Conservation (phyloP, 1,139 yeast species). For the Zhuliangozyma blackwelliae region DNA sequence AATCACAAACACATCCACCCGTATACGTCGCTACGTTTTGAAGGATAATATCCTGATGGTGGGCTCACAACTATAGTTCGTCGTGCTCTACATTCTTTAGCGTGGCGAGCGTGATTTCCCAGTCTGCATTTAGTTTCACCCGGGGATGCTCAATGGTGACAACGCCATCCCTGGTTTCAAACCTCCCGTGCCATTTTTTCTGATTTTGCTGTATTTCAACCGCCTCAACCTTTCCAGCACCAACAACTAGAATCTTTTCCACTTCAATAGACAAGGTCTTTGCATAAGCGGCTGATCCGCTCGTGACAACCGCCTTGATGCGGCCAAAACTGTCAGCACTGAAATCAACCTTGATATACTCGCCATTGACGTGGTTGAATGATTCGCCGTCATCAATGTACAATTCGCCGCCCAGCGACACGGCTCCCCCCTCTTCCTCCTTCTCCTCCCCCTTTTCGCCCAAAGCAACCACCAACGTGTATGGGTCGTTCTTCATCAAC, state of each 20-base stretch:
- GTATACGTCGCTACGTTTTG: conserved; percentile 17
- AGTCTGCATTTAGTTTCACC: conserved; percentile 37
- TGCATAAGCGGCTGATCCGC: conserved; percentile 1
- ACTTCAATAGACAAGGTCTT: conserved; percentile 30
- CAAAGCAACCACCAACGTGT: conserved; percentile 66
- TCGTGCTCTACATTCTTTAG: conserved; percentile 17
- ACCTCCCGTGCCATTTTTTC: too few species aligned
- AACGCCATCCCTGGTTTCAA: too few species aligned
- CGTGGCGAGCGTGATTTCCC: conserved; percentile 31
- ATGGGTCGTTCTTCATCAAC: conserved; percentile 79
- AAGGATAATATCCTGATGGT: conserved; percentile 5
- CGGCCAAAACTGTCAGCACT: conserved; percentile 1
- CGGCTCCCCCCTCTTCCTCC: too few species aligned
- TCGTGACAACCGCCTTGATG: conserved; percentile 6
- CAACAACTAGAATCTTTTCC: conserved; percentile 52
- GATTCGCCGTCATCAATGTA: conserved; percentile 86
- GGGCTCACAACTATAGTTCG: neutral
- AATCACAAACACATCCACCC: conserved; percentile 33
- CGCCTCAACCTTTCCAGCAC: neutral
- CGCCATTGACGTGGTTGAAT: conserved; percentile 51
- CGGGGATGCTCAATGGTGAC: neutral
- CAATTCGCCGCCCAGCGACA: conserved; percentile 41
- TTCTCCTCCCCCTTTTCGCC: too few species aligned
- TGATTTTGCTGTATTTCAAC: neutral
- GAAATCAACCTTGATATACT: conserved; percentile 27